Conservation (phyloP, 176 grass and related monocot genomes). For the Cenchrus purpureus region DNA sequence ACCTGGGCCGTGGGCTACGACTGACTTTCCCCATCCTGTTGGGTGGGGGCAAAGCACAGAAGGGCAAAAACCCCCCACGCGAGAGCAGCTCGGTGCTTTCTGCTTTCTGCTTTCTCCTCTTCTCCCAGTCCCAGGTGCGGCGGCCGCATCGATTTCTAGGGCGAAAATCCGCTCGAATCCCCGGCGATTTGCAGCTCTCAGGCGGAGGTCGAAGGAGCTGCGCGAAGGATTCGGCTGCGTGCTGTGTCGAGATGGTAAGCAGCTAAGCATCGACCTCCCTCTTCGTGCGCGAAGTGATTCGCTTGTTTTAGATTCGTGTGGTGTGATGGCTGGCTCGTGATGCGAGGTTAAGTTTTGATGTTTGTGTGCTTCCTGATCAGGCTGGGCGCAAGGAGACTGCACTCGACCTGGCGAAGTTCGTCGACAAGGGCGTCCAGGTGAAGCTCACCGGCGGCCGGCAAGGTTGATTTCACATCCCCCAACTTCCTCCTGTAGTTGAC, state of each 20-base stretch:
- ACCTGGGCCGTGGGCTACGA: not conserved
- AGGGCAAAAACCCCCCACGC: not conserved
- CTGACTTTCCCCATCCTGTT: not conserved
- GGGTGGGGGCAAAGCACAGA: not conserved
- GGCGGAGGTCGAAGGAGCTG: not conserved
- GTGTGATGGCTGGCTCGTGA: not conserved
- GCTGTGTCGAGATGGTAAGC: conserved; percentile 29
- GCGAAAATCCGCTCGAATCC: not conserved
- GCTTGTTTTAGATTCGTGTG: not conserved
- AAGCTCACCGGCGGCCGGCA: conserved; percentile 87
- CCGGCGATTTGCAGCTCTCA: not conserved
- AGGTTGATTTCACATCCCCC: conserved; percentile 43
- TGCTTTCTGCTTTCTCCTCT: not conserved
- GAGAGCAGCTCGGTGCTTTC: too few relatives aligned
- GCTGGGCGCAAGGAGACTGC: conserved; percentile 90
- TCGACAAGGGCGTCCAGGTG: conserved; percentile 91
- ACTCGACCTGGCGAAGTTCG: conserved; percentile 86
- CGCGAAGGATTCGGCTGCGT: not conserved
- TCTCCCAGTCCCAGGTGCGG: conserved; percentile 12
- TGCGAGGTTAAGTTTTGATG: not conserved
- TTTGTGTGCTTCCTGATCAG: conserved; percentile 41
- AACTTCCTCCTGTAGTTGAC: not conserved
- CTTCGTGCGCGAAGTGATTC: not conserved
- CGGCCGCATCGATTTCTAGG: conserved; percentile 37
- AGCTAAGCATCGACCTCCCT: not conserved